Evolutionary conservation across 352 stramenopile genomes (phyloP), one percentile per base, ranked within the genome.

Genomic region (Saprolegnia parasitica): DNA sequence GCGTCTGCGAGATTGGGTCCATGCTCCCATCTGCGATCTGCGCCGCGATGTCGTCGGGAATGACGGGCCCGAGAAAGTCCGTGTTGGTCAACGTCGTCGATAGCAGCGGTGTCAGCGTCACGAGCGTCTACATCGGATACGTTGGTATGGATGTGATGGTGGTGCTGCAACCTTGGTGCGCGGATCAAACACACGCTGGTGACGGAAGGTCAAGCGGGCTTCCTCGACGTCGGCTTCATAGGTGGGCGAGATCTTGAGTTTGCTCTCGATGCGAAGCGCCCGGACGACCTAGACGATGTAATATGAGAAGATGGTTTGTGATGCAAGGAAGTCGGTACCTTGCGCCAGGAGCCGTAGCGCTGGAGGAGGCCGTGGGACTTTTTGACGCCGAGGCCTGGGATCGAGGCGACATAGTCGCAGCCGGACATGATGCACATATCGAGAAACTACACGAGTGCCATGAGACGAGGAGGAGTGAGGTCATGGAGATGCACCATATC

Each of bases 371-470:
- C 67, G 71, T 94, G 88, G 21, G 86, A 80, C 61, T 85, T 92
- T 65, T 93, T 93, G 35, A 97, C 72, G 0, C 90, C 90, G 65
- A 97, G 81, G 1, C 88, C 85, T 45, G 84, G 74, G 26, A 97
- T 81, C 47, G 81, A 92, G 20, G 84, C 56, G 3, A 96, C 71
- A 55, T 97, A 97, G 71, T 97, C 90, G 74, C 90, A 97, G 1
- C 90, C 90, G 21, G 86, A 93, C 67, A 97, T 84, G 40, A 97
- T 95, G 70, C 90, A 97, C 89, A 97, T 94, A 42, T 94, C 84
- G 2, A 94, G 72, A 71, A 94, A 92, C 86, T 94, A 35, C 10
- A 61, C n/a, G 23, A 52, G 6, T 67, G n/a, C 20, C 26, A 5
- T 49, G 49, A 56, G 40, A 40, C 9, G 8, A 9, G 9, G 56